Conservation (phyloP, 805 yeast species). For the Clavispora asparagi region DNA sequence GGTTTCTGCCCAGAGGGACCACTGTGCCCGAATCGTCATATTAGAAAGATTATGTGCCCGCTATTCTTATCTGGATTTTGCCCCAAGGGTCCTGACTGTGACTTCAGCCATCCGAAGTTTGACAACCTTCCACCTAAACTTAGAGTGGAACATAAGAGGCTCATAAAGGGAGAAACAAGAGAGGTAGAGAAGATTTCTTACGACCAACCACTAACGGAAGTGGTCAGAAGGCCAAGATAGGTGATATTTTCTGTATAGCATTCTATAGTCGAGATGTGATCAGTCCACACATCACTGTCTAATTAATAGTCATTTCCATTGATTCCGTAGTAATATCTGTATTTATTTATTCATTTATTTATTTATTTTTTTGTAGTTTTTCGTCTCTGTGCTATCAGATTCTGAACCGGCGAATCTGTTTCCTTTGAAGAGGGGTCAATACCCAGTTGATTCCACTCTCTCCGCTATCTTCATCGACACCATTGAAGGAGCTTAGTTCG, state of each 20-base stretch:
- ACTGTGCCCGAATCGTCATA: slow-evolving; percentile 74
- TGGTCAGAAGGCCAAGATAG: slow-evolving; percentile 2
- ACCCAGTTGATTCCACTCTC: slow-evolving; percentile 55
- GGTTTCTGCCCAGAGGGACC: slow-evolving; percentile 96
- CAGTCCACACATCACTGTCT: neutral
- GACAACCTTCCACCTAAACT: slow-evolving; percentile 39
- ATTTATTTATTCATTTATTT: neutral
- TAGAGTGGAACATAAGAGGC: slow-evolving; percentile 13
- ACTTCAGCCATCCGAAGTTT: slow-evolving; percentile 78
- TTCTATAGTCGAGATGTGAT: neutral
- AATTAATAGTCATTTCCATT: neutral
- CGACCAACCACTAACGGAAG: slow-evolving; percentile 17
- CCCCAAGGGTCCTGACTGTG: slow-evolving; percentile 80
- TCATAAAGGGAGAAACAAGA: slow-evolving; percentile 15
- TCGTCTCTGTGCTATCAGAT: slow-evolving; percentile 24
- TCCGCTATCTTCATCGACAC: slow-evolving; percentile 19
- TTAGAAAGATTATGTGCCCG: slow-evolving; percentile 71
- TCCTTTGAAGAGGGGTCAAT: slow-evolving; percentile 70
- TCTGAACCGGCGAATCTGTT: slow-evolving; percentile 54
- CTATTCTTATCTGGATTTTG: slow-evolving; percentile 86
- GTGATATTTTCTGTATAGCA: neutral
- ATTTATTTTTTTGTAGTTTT: neutral
- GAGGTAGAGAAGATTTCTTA: slow-evolving; percentile 17
- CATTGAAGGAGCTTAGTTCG: slow-evolving; percentile 27
- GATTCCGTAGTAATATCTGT: no score